Conservation (phyloP, 257 asterid species). For the Handroanthus guayacan region DNA sequence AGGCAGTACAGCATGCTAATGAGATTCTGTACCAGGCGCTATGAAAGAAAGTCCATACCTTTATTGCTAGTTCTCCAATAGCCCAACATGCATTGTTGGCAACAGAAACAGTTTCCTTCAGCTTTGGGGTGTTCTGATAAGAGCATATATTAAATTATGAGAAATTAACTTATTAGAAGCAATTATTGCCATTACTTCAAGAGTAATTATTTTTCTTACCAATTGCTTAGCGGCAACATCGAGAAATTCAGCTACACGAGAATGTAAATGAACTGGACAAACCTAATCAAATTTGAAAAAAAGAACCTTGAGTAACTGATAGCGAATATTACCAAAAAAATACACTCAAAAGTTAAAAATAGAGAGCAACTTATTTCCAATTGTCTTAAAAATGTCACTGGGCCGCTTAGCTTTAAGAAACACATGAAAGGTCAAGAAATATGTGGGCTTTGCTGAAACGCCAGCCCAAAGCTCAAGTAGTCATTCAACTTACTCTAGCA, state of each 20-base stretch:
- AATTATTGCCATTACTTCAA: constrained; percentile 13
- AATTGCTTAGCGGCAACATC: constrained; percentile 91
- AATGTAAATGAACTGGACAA: constrained; percentile 56
- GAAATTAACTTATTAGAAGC: constrained; percentile 15
- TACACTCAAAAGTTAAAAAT: not conserved
- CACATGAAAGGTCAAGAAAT: constrained; percentile 4
- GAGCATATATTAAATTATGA: constrained; percentile 32
- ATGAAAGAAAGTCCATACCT: constrained; percentile 50
- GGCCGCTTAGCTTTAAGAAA: constrained; percentile 14
- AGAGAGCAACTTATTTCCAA: constrained; percentile 5
- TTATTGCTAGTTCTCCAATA: constrained; percentile 93
- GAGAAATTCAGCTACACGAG: constrained; percentile 83
- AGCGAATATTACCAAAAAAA: not conserved
- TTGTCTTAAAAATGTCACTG: constrained; percentile 6
- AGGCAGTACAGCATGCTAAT: constrained; percentile 10
- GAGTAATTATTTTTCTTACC: constrained; percentile 56
- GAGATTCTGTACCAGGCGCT: not conserved
- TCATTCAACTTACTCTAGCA: constrained; percentile 74
- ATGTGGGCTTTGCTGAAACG: constrained; percentile 2
- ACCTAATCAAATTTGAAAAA: constrained; percentile 41
- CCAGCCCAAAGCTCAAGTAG: constrained; percentile 10
- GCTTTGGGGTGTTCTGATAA: constrained; percentile 73
- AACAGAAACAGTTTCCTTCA: constrained; percentile 89
- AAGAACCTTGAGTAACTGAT: constrained; percentile 16
- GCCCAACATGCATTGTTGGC: constrained; percentile 99